A percentile compares a stretch with the other conserved stretches of the same genome.
Evolutionary conservation across 2,329 filamentous ascomycete species (phyloP).

Genomic region (Cladophialophora yegresii): DNA sequence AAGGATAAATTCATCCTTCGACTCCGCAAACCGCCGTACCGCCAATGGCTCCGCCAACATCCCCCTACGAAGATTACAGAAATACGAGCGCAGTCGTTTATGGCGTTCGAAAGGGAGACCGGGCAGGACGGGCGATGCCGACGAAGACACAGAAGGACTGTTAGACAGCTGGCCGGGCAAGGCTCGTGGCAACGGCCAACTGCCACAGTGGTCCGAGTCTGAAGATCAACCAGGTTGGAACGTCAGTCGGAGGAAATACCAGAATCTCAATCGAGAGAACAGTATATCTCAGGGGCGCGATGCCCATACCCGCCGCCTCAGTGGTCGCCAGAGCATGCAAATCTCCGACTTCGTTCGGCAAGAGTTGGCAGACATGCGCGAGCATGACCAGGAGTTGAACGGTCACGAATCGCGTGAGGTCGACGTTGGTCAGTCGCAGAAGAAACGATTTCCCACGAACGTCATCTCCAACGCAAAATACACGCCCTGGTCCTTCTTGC

Average conservation of each 20-base stretch:
- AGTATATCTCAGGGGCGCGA: constrained; percentile 18
- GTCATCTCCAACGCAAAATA: constrained; percentile 97
- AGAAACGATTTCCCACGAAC: constrained; percentile 81
- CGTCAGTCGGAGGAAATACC: constrained; percentile 25
- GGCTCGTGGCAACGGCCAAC: constrained; percentile 20
- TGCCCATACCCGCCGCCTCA: constrained; percentile 50
- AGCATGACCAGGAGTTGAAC: constrained; percentile 42
- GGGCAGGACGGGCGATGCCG: constrained; percentile 45
- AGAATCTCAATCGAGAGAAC: constrained; percentile 13
- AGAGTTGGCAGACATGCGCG: constrained; percentile 36
- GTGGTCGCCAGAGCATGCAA: constrained; percentile 58
- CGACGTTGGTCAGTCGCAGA: constrained; percentile 71
- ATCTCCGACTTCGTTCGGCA: constrained; percentile 37
- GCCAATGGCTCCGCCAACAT: constrained; percentile 37
- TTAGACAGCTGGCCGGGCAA: constrained; percentile 47
- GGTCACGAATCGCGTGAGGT: constrained; percentile 67
- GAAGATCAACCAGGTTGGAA: constrained; percentile 53
- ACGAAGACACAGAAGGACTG: constrained; percentile 68
- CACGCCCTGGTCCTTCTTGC: constrained; percentile 89
- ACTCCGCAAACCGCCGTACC: constrained; percentile 1
- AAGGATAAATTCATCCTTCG: not conserved
- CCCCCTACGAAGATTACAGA: constrained; percentile 54
- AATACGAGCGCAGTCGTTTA: constrained; percentile 43
- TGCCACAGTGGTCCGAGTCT: constrained; percentile 50
- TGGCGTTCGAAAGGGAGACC: constrained; percentile 32